Conservation (phyloP, 345 rosid genomes). For the Raphanus sativus region DNA sequence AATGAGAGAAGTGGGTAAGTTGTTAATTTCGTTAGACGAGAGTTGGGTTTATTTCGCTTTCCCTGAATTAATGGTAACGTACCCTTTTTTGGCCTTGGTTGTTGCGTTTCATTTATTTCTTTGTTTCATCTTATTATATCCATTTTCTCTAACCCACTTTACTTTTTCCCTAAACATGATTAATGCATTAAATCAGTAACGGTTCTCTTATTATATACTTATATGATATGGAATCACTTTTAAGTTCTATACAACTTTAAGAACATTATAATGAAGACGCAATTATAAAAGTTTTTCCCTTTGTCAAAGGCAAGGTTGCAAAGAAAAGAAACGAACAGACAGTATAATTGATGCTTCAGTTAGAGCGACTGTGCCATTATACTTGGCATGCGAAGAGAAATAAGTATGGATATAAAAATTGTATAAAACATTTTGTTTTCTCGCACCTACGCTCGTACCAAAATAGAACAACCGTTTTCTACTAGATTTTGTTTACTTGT, state of each 20-base stretch:
- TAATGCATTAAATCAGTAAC: background rate
- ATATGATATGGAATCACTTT: background rate
- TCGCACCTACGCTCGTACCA: too few relatives aligned
- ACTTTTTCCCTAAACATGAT: constrained; percentile 8
- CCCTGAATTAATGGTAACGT: constrained; percentile 40
- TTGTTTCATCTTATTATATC: background rate
- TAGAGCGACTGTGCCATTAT: constrained; percentile 9
- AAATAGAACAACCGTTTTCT: background rate
- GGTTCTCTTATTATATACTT: background rate
- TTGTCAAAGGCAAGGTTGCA: constrained; percentile 22
- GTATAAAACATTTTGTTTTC: background rate
- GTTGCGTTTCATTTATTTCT: constrained; percentile 35
- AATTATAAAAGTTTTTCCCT: constrained; percentile 25
- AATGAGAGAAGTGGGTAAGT: constrained; percentile 16
- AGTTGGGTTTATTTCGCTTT: constrained; percentile 37
- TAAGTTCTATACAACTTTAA: background rate
- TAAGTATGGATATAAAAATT: background rate
- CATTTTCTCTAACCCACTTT: constrained; percentile 16
- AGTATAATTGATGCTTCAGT: constrained; percentile 18
- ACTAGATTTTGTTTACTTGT: background rate
- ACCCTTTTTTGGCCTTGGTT: constrained; percentile 30
- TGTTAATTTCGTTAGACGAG: constrained; percentile 20
- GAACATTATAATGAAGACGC: constrained; percentile 30
- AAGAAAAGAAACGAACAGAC: constrained; percentile 17
- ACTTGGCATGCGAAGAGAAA: constrained; percentile 8